phyloP scores from a whole-genome alignment of 495 filamentous ascomycete genomes.

The Talaromyces stipitatus region DNA sequence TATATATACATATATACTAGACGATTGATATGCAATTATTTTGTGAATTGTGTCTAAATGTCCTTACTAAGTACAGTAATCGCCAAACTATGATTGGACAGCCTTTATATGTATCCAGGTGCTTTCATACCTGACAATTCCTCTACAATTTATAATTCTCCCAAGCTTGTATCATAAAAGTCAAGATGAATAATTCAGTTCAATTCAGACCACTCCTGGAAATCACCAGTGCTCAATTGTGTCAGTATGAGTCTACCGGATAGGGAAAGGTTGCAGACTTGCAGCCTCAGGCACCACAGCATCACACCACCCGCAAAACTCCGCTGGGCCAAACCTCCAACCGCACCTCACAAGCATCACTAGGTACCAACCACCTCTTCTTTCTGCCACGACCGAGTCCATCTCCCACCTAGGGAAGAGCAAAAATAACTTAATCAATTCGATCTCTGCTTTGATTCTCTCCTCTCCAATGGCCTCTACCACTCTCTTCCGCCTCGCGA shows the following conservation, averaged over 20 bases:
- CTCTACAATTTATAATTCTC: too few relatives aligned
- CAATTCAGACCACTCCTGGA: too few relatives aligned
- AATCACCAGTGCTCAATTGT: background rate
- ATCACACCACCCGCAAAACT: slow-evolving; percentile 45
- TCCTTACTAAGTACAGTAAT: background rate
- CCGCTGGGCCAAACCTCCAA: slow-evolving; percentile 16
- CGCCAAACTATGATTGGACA: background rate
- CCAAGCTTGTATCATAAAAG: too few relatives aligned
- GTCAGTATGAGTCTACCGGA: background rate
- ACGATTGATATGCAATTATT: too few relatives aligned
- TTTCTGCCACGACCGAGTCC: slow-evolving; percentile 21
- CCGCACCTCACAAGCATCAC: slow-evolving; percentile 13
- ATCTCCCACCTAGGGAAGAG: slow-evolving; percentile 2
- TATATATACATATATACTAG: too few relatives aligned
- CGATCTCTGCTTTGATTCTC: slow-evolving; percentile 21
- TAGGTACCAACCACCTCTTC: slow-evolving; percentile 7
- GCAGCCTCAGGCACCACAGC: slow-evolving; percentile 19
- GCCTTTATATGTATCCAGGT: background rate
- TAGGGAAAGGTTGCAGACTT: background rate
- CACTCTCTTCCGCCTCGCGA: slow-evolving; percentile 61
- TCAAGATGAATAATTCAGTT: too few relatives aligned
- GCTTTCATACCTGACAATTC: background rate
- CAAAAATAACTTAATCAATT: slow-evolving; percentile 15
- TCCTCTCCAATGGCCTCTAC: slow-evolving; percentile 51
- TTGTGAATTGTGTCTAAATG: too few relatives aligned